These are phyloP conservation scores for Amaranthus cruentus DNA, from an alignment of 148 eudicot genomes.

Conservation along the genomic window DNA sequence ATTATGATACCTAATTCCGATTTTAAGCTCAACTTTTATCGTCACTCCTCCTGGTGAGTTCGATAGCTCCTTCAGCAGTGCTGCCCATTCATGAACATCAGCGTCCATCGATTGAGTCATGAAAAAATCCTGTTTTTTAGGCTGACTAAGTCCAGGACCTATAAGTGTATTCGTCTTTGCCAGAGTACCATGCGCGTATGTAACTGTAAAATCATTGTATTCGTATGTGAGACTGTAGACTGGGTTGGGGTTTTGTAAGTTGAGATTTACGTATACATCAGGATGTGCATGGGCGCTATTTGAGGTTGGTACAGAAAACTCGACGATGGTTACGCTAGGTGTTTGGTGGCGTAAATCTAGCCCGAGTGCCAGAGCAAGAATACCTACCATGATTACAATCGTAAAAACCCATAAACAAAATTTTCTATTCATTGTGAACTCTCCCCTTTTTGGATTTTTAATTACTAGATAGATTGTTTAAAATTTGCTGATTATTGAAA, in stretches of 20 bases:
- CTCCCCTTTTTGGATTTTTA: not conserved
- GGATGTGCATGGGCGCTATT: not conserved
- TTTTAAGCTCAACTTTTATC: constrained; percentile 7
- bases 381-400: not conserved
- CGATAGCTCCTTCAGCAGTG: not conserved
- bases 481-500: not conserved
- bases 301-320: constrained; percentile 3
- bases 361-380: constrained; percentile 12
- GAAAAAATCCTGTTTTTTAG: not conserved
- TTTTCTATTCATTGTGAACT: not conserved
- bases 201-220: not conserved
- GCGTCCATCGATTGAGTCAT: not conserved
- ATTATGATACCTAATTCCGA: not conserved
- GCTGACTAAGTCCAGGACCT: not conserved
- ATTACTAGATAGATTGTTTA: not conserved
- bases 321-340: constrained; percentile 6
- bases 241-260: constrained; percentile 1
- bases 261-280: not conserved
- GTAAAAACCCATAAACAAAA: not conserved
- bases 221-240: constrained; percentile 8
- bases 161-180: not conserved
- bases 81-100: constrained; percentile 4
- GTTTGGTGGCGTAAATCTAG: constrained; percentile 13
- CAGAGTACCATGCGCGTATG: not conserved
- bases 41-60: not conserved